A percentile compares a stretch with the other conserved stretches of the same genome.
phyloP scores from a whole-genome alignment of 768 basidiomycete genomes.

The Collybia mongolica region DNA sequence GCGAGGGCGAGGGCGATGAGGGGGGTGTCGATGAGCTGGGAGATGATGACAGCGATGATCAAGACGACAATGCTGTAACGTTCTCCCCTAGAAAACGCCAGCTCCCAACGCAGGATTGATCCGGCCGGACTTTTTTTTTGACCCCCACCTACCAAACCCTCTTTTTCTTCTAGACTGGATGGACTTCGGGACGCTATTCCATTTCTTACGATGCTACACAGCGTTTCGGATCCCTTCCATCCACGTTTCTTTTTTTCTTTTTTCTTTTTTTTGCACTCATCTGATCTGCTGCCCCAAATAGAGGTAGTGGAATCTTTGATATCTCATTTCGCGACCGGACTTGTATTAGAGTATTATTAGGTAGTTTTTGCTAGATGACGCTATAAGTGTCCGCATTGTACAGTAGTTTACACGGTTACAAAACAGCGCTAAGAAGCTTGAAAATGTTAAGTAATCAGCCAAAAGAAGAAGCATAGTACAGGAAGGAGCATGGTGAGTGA shows the following conservation, averaged over 20 bases:
- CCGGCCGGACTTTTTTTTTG: background rate
- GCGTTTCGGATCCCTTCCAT: too few relatives aligned
- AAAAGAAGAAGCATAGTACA: background rate
- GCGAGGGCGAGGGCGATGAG: conserved; percentile 20
- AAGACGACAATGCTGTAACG: conserved; percentile 26
- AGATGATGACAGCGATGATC: conserved; percentile 19
- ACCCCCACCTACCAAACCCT: too few relatives aligned
- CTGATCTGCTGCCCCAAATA: background rate
- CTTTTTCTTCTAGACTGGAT: background rate
- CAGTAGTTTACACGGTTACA: conserved; percentile 26
- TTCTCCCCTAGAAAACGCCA: conserved; percentile 27
- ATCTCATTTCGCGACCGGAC: too few relatives aligned
- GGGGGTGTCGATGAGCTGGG: conserved; percentile 12
- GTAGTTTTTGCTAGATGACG: conserved; percentile 14
- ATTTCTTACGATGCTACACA: too few relatives aligned
- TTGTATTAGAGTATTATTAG: conserved; percentile 20
- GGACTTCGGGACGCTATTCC: conserved; percentile 1
- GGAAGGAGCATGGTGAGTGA: background rate
- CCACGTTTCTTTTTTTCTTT: background rate
- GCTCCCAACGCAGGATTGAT: background rate
- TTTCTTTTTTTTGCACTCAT: background rate
- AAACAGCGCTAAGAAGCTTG: background rate
- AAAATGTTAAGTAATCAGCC: background rate
- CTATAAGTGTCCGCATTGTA: conserved; percentile 24
- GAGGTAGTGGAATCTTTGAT: background rate